These are phyloP conservation scores for Fraxinus dipetala DNA, from an alignment of 305 asterid genomes.

Conservation along the genomic window DNA sequence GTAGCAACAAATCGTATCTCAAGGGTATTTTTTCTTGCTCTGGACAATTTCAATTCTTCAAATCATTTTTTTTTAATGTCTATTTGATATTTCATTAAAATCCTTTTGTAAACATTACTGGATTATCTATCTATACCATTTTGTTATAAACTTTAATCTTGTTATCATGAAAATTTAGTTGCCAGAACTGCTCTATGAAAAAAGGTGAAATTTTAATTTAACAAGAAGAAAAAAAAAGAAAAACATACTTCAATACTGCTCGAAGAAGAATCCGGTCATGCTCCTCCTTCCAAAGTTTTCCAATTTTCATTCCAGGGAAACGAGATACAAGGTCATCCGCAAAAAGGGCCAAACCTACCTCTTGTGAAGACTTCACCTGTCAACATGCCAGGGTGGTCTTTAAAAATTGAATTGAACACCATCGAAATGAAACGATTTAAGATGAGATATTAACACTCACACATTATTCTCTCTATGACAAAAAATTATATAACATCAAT, in stretches of 20 bases:
- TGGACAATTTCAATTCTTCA: not conserved
- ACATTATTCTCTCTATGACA: conserved; percentile 4
- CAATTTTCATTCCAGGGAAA: conserved; percentile 77
- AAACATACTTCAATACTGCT: conserved; percentile 73
- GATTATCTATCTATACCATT: conserved; percentile 3
- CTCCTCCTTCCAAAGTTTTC: conserved; percentile 82
- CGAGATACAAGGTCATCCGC: conserved; percentile 62
- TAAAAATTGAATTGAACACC: conserved; percentile 21
- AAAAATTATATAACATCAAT: conserved; percentile 6
- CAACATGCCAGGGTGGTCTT: conserved; percentile 29
- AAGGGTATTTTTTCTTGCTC: not conserved
- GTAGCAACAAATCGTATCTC: conserved; percentile 1
- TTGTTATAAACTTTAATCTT: conserved; percentile 2
- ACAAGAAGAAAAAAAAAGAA: conserved; percentile 6
- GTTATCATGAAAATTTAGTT: not conserved
- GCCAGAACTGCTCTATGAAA: not conserved
- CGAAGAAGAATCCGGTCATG: conserved; percentile 74
- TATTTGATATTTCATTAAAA: not conserved
- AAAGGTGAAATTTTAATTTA: conserved; percentile 17
- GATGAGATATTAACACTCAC: conserved; percentile 15
- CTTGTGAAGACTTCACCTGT: conserved; percentile 62
- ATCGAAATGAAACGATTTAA: conserved; percentile 9
- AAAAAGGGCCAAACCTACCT: conserved; percentile 53
- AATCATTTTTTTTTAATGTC: not conserved
- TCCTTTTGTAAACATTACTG: not conserved